phyloP scores from a whole-genome alignment of 495 filamentous ascomycete species.

The Antarctomyces pellizariae region DNA sequence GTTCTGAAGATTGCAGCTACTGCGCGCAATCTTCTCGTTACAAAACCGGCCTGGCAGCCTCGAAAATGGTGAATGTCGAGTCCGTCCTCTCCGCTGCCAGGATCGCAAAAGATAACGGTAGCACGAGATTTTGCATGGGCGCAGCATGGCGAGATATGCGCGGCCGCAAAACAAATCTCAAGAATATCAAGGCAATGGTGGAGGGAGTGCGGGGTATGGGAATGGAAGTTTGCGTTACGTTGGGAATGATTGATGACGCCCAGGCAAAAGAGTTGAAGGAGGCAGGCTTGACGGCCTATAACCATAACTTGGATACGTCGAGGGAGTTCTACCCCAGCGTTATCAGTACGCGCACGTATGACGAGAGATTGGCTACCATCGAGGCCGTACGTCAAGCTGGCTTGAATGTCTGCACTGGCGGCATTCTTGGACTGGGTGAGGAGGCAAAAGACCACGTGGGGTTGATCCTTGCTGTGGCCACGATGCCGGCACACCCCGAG shows the following conservation, averaged over 20 bases:
- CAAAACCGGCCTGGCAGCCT: constrained; percentile 52
- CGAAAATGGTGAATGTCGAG: constrained; percentile 52
- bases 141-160: constrained; percentile 84
- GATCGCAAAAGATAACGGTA: constrained; percentile 54
- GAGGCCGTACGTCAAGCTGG: constrained; percentile 56
- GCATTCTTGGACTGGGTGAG: constrained; percentile 64
- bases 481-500: constrained; percentile 54
- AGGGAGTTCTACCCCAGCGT: constrained; percentile 62
- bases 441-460: constrained; percentile 50
- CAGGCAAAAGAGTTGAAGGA: constrained; percentile 59
- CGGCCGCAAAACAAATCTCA: constrained; percentile 52
- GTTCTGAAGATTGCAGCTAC: constrained; percentile 72
- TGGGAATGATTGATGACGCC: constrained; percentile 61
- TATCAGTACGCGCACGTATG: constrained; percentile 62
- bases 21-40: constrained; percentile 70
- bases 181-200: constrained; percentile 64
- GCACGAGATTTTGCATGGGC: constrained; percentile 79
- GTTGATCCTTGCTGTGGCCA: constrained; percentile 53
- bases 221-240: constrained; percentile 72
- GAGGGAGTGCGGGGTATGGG: constrained; percentile 50
- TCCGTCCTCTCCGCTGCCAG: constrained; percentile 52
- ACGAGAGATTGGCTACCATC: constrained; percentile 57
- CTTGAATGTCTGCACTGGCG: constrained; percentile 67
- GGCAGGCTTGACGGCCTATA: constrained; percentile 72
- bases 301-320: constrained; percentile 77